Conservation (phyloP, 805 yeast species). For the Candida parachauliodes region DNA sequence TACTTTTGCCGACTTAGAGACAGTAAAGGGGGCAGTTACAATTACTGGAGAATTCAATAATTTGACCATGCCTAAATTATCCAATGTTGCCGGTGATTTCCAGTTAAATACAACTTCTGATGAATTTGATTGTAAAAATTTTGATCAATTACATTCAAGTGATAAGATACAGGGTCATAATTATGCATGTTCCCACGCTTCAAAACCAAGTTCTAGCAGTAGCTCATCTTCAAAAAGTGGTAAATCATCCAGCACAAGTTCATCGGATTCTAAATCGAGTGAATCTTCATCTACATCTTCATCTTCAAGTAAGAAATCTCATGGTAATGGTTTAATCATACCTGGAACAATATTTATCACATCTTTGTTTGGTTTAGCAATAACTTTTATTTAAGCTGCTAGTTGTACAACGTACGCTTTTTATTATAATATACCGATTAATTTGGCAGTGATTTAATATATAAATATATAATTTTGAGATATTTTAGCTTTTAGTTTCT, state of each 20-base stretch:
- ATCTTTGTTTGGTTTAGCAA: background rate
- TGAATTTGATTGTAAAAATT: slow-evolving; percentile 34
- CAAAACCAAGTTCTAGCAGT: slow-evolving; percentile 13
- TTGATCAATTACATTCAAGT: slow-evolving; percentile 28
- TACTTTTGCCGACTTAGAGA: slow-evolving; percentile 24
- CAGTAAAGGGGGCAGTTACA: slow-evolving; percentile 39
- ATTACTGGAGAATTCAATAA: slow-evolving; percentile 35
- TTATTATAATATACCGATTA: no score
- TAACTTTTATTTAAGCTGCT: background rate
- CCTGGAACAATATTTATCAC: background rate
- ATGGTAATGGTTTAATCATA: slow-evolving; percentile 11
- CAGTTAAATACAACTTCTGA: slow-evolving; percentile 29
- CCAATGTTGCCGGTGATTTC: slow-evolving; percentile 42
- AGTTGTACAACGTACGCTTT: background rate
- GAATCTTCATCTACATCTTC: slow-evolving; percentile 18
- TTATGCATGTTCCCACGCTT: slow-evolving; percentile 30
- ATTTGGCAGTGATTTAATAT: no score
- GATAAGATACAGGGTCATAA: slow-evolving; percentile 42
- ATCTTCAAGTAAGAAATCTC: slow-evolving; percentile 19
- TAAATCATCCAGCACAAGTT: slow-evolving; percentile 11
- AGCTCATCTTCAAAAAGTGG: slow-evolving; percentile 14
- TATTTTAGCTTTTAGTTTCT: no score
- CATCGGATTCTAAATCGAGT: slow-evolving; percentile 13
- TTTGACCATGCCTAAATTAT: slow-evolving; percentile 35
- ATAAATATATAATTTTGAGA: no score